Evolutionary conservation across 2,329 filamentous ascomycete species (phyloP), one percentile per base, ranked within the genome.

Genomic region (Scolecobasidium constrictum): DNA sequence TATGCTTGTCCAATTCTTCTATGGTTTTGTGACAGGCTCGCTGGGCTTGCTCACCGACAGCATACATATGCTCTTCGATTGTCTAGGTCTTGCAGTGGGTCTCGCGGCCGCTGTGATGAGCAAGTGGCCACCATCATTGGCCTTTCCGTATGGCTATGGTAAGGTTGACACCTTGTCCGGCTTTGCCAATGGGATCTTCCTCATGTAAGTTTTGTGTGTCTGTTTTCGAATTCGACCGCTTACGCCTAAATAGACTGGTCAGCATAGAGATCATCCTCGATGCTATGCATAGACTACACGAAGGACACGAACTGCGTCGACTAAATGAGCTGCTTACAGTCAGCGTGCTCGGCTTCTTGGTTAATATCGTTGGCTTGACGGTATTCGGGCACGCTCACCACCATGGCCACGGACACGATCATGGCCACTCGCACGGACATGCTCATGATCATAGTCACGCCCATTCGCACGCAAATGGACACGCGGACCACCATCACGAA

Each of bases 61-160:
- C 55, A 92, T 98, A 49, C 92, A 98, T 64, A 98, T 98, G 92
- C 90, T 98, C 56, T 96, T 98, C 54, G 92, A 98, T 63, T 98
- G 92, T 52, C 79, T 95, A 26, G 92, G 90, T 16, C 73, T 98
- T 20, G 77, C 85, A 2, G 87, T 98, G 26, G 92, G 92, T 9
- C 70, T 98, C 7, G 82, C 90, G 52, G 92, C 92, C 20, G 83
- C 90, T 2, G 87, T 98, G 4, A 86, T 94, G 69, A 92, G 86
- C 63, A 96, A 96, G 63, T 95, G 92, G 88, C 87, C 88, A 1
- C 83, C 87, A 1, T 94, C 83, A 57, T 73, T 83, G 46, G 73
- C 81, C 16, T 96, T 94, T 53, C 92, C 92, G 0, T 96, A 95
- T 56, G 92, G 92, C 0, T 92, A 94, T 59, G 88, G 90, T 46